Evolutionary conservation across 108 stramenopile genomes (phyloP).

Genomic region (Cyclotella atomus): DNA sequence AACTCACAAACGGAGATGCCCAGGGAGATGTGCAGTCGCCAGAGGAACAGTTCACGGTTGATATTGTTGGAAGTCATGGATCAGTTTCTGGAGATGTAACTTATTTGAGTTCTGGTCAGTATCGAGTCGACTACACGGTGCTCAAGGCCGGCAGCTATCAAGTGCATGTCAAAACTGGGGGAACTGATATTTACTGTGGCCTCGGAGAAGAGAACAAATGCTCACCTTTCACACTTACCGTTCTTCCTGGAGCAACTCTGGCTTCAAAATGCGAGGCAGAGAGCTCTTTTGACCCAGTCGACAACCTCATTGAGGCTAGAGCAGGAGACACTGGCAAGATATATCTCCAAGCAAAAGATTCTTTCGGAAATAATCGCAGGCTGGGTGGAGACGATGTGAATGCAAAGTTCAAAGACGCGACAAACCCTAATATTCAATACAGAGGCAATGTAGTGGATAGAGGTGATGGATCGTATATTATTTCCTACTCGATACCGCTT

Average conservation of each 20-base stretch:
- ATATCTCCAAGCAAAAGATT: slow-evolving; percentile 80
- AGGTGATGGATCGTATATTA: slow-evolving; percentile 72
- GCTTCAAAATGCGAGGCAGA: slow-evolving; percentile 60
- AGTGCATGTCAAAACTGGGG: slow-evolving; percentile 76
- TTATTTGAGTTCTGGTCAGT: slow-evolving; percentile 73
- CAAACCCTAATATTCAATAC: slow-evolving; percentile 40
- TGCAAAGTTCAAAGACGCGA: slow-evolving; percentile 36
- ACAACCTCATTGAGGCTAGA: slow-evolving; percentile 67
- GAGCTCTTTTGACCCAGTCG: slow-evolving; percentile 53
- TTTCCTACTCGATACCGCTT: slow-evolving; percentile 75
- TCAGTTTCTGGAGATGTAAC: slow-evolving; percentile 48
- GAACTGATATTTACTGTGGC: slow-evolving; percentile 84
- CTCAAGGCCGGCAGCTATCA: slow-evolving; percentile 75
- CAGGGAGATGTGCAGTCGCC: slow-evolving; percentile 49
- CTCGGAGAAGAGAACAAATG: slow-evolving; percentile 72
- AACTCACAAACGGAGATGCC: slow-evolving; percentile 47
- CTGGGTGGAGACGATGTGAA: slow-evolving; percentile 69
- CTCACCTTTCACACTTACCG: slow-evolving; percentile 75
- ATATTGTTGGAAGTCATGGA: slow-evolving; percentile 31
- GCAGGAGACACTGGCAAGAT: slow-evolving; percentile 74
- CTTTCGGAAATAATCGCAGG: slow-evolving; percentile 74
- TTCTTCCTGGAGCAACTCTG: slow-evolving; percentile 69
- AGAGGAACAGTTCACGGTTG: slow-evolving; percentile 69
- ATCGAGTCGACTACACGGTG: slow-evolving; percentile 63
- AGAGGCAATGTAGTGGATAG: slow-evolving; percentile 63